Base-by-base conservation (phyloP, 306 rosid species). In the Trifolium repens region DNA sequence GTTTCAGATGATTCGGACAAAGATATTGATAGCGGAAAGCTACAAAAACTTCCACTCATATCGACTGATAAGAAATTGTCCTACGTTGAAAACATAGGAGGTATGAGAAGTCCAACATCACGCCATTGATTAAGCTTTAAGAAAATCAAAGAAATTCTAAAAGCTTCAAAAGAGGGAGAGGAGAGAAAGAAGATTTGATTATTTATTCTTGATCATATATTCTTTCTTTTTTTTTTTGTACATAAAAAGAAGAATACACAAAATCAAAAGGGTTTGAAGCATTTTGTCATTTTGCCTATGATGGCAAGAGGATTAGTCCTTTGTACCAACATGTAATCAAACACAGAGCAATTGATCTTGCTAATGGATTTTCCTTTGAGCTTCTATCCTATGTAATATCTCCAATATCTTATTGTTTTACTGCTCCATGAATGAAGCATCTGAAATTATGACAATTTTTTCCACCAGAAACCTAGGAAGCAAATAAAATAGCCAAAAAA, bases 61-160 rank as follows among this genome's bases (percentile, higher is more conserved):
- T 81, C 54, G 6, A 85, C 86, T 2, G 88, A 78, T 65, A 89
- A 87, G 91, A 87, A 85, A 78, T 57, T 64, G 64, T 90, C 99
- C 0, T 90, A 92, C 78, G 92, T 90, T 63, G 99, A 96, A 10
- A 90, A 67, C 61, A 83, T 96, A 82, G 96, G 92, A 24, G 93
- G 80, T 30, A 22, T 84, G 85, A 92, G 96, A 77, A 94, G 97
- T 85, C 99, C 99, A 54, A 92, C 96, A 1, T 72, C 93, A 7
- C 88, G 96, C 73, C 97, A 58, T 58, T 58, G 64, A 92, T 77
- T 93, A 84, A 87, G 34, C 30, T 3, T 3, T 5, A 37, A n/a
- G 17, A 30, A 49, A 60, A 50, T n/a, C 24, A 73, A 62, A 47
- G 37, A 57, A 62, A 61, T n/a, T 15, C 30, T 12, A 4, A 14